phyloP scores from a whole-genome alignment of 805 yeast genomes.

The Saturnispora besseyi region DNA sequence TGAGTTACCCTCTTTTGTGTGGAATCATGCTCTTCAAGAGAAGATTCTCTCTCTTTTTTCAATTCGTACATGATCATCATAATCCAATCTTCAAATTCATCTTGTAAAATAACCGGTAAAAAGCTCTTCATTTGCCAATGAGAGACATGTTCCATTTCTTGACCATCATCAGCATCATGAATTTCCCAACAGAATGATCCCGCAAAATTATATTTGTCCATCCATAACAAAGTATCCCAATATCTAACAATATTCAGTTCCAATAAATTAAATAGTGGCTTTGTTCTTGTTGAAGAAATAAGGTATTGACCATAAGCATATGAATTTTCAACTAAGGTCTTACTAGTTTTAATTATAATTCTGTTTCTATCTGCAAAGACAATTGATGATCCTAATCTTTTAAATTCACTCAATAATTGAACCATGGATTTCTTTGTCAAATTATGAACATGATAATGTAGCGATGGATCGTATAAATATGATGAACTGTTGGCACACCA shows the following conservation, averaged over 20 bases:
- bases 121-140: conserved; percentile 75
- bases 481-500: conserved; percentile 83
- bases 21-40: conserved; percentile 1
- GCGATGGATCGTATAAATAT: conserved; percentile 60
- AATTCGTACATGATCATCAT: conserved; percentile 64
- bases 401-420: conserved; percentile 74
- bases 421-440: conserved; percentile 72
- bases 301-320: conserved; percentile 86
- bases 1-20: conserved; percentile 47
- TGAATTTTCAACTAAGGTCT: conserved; percentile 73
- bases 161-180: conserved; percentile 24
- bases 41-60: conserved; percentile 42
- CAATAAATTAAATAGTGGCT: conserved; percentile 73
- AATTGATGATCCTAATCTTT: conserved; percentile 66
- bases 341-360: conserved; percentile 62
- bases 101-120: conserved; percentile 65
- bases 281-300: conserved; percentile 65
- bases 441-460: conserved; percentile 83
- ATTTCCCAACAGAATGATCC: conserved; percentile 52
- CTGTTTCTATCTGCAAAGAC: conserved; percentile 75
- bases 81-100: conserved; percentile 85
- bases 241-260: conserved; percentile 66
- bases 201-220: conserved; percentile 83
- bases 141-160: conserved; percentile 40
- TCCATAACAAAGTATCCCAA: conserved; percentile 94